Conservation (phyloP, 768 basidiomycete genomes). For the Macrolepiota albuminosa region DNA sequence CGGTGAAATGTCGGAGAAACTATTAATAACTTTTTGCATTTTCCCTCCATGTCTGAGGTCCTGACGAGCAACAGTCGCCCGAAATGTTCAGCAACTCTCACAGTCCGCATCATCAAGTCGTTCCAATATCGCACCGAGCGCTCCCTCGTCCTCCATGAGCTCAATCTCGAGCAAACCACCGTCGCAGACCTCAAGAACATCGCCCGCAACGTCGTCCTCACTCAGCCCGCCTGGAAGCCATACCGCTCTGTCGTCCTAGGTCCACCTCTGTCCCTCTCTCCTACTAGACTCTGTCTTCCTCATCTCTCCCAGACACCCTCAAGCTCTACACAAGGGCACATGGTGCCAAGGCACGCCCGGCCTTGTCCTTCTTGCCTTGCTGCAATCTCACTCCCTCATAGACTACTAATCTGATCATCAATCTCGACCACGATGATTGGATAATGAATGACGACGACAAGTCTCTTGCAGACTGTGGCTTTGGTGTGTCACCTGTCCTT, state of each 20-base stretch:
- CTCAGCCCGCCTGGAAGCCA: constrained; percentile 81
- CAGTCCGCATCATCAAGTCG: constrained; percentile 90
- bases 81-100: constrained; percentile 75
- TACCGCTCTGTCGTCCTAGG: constrained; percentile 73
- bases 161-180: constrained; percentile 78
- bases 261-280: constrained; percentile 23
- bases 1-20: constrained; percentile 12
- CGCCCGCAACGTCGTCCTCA: constrained; percentile 64
- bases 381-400: constrained; percentile 24
- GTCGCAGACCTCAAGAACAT: constrained; percentile 74
- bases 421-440: constrained; percentile 94
- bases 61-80: constrained; percentile 66
- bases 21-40: not conserved
- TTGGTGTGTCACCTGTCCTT: constrained; percentile 49
- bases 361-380: not conserved
- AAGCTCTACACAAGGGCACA: constrained; percentile 95
- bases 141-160: constrained; percentile 74
- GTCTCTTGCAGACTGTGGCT: constrained; percentile 63
- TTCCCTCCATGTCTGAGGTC: constrained; percentile 25
- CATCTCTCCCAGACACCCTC: constrained; percentile 64
- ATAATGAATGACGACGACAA: constrained; percentile 67
- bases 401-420: constrained; percentile 98
- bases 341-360: constrained; percentile 72
- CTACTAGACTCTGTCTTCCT: constrained; percentile 2
- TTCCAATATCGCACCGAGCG: constrained; percentile 91